Evolutionary conservation across 1,284 basidiomycete genomes (phyloP), one percentile per base, ranked within the genome.

Genomic region (Cystobasidiaceae sp.): DNA sequence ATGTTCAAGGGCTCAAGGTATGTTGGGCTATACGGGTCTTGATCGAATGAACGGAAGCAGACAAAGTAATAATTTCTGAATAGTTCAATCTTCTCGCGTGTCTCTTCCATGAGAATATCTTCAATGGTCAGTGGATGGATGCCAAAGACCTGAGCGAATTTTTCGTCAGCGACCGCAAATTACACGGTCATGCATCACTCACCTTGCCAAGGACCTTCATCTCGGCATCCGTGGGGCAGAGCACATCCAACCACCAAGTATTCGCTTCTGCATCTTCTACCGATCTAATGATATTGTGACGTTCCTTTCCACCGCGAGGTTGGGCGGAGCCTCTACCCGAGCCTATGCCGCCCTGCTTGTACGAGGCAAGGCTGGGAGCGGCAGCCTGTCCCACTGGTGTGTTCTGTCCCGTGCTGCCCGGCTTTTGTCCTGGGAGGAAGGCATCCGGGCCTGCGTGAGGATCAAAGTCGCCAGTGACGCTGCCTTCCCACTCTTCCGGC

Each of bases 41-140:
- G 96, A 78, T 99, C 96, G 80, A 99, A 98, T 68, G 91, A 90
- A 68, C 96, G 88, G 83, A 98, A 99, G 84, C 94, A 98, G 69
- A 98, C 96, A 54, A 99, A 86, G 77, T 97, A 98, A 77, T 99
- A 99, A 77, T 96, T 97, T 64, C 93, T 83, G 83, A 98, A 98
- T 19, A 99, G 84, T 77, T 99, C 96, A 72, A 99, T 99, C 82
- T 98, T 99, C 79, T 99, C 96, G 72, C 96, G 90, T 37, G 93
- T 91, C 80, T 98, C 96, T 77, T 98, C 94, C 87, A 97, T 97
- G 73, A 93, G 86, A 75, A 99, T 98, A 81, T 99, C 96, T 80
- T 99, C 96, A 15, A 93, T 96, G 4, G 96, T 99, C 69, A 99
- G 82, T 3, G 96, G 96, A 79, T 99, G 96, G 74, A 99, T 97